These are phyloP conservation scores for Domatiomyces globalis DNA, from an alignment of 2,329 filamentous ascomycete species.

Conservation along the genomic window DNA sequence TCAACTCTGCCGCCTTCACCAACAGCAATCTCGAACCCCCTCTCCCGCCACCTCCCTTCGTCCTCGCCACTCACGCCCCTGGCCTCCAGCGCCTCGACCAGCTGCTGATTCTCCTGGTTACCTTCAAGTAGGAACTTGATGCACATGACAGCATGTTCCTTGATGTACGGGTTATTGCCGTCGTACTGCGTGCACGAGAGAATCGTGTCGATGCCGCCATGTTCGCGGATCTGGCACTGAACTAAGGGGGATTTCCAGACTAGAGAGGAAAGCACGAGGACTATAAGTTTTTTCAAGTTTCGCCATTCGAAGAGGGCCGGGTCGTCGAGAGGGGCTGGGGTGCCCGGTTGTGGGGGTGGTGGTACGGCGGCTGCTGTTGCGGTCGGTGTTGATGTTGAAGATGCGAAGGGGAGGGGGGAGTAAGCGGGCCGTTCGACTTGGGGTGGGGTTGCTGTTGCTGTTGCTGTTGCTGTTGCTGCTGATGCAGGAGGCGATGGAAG, in stretches of 20 bases:
- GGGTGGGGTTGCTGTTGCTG: conserved; percentile 52
- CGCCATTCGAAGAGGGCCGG: conserved; percentile 56
- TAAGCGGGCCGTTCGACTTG: conserved; percentile 32
- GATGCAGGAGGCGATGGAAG: conserved; percentile 20
- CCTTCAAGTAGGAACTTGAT: conserved; percentile 55
- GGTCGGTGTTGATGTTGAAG: conserved; percentile 1
- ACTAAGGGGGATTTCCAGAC: conserved; percentile 76
- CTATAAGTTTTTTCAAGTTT: conserved; percentile 84
- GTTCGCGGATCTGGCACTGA: conserved; percentile 71
- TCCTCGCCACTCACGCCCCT: conserved; percentile 25
- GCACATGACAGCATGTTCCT: conserved; percentile 78
- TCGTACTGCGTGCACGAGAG: conserved; percentile 85
- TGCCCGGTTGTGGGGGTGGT: conserved; percentile 25
- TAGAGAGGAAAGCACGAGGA: conserved; percentile 76
- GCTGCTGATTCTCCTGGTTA: conserved; percentile 38
- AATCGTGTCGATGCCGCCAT: conserved; percentile 75
- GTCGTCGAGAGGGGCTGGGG: conserved; percentile 40
- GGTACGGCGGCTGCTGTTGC: conserved; percentile 1
- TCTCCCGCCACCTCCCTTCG: conserved; percentile 28
- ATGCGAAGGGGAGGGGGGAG: conserved; percentile 23
- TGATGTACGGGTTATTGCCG: conserved; percentile 84
- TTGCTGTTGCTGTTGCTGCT: conserved; percentile 27
- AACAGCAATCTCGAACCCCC: conserved; percentile 31
- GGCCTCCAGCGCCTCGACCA: conserved; percentile 36
- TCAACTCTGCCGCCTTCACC: conserved; percentile 27